These are phyloP conservation scores for Bauhinia variegata DNA, from an alignment of 306 rosid species.

Conservation along the genomic window DNA sequence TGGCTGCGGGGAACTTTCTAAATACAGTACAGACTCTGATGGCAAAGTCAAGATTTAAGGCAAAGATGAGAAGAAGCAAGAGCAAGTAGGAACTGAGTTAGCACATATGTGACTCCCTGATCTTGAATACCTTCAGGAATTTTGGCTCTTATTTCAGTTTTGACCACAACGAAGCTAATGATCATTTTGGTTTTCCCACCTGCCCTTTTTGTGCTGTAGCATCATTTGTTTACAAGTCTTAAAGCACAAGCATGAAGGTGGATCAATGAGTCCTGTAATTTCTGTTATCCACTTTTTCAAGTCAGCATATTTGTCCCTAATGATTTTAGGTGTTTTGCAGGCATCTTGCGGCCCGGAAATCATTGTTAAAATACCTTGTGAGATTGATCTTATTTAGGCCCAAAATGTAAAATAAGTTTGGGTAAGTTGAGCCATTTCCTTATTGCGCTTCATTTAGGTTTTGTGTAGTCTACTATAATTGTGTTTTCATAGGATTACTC, in stretches of 20 bases:
- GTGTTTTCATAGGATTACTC: too few species aligned
- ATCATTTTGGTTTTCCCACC: not conserved
- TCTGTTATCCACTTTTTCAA: slow-evolving; percentile 27
- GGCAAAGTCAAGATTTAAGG: slow-evolving; percentile 94
- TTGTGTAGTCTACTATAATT: too few species aligned
- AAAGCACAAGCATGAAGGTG: slow-evolving; percentile 39
- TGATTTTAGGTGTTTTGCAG: too few species aligned
- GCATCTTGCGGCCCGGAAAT: too few species aligned
- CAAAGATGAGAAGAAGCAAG: slow-evolving; percentile 88
- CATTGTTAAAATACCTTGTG: too few species aligned
- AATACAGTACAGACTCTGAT: slow-evolving; percentile 87
- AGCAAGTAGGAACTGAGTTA: slow-evolving; percentile 81
- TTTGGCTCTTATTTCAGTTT: slow-evolving; percentile 42
- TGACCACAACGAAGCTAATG: slow-evolving; percentile 45
- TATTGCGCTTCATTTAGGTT: too few species aligned
- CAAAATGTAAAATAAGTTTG: too few species aligned
- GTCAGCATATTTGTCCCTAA: slow-evolving; percentile 14
- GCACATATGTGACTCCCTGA: slow-evolving; percentile 31
- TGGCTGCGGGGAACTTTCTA: slow-evolving; percentile 94
- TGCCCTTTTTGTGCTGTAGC: slow-evolving; percentile 42
- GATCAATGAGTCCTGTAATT: slow-evolving; percentile 30
- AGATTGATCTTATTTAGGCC: too few species aligned
- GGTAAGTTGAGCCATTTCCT: too few species aligned
- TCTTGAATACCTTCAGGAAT: slow-evolving; percentile 37
- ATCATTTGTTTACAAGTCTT: slow-evolving; percentile 12